Evolutionary conservation across 257 asterid species (phyloP), one percentile per base, ranked within the genome.

Genomic region (Perilla frutescens): DNA sequence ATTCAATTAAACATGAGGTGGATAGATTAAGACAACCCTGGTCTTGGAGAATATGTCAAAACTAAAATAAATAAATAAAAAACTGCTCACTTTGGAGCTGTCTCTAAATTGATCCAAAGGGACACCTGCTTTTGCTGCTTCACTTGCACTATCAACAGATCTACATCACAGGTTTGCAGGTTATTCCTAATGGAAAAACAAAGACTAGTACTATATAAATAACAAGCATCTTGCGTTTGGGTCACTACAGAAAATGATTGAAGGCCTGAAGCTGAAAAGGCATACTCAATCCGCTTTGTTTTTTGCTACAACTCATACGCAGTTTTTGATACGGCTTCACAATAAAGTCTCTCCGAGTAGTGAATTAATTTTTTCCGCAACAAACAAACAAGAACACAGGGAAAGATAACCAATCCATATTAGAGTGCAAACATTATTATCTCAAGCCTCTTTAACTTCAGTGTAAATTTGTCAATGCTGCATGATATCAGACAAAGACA

Each of bases 71-170:
- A 62, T 50, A 62, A 40, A 61, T n/a, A n/a, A 68, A 51, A 53
- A 55, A 15, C 61, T 70, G 76, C 84, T 66, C 70, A 88, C 96
- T 68, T 78, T 84, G 71, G 74, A 83, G 53, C 71, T 56, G 66
- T 81, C 88, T 69, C 68, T 78, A 47, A 68, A 88, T 48, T 76
- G 88, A 79, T 78, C 91, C 91, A 90, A 81, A 64, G 95, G 95
- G 55, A 90, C 84, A 49, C 96, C 96, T 62, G 91, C 95, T 84
- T 86, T 88, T 54, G 95, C 90, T 66, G 96, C 96, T 84, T 86
- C 96, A 81, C 87, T 90, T 56, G 96, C 96, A 80, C 92, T 87
- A 53, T 84, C 82, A 70, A 86, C 87, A 77, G 90, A 86, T 84
- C 95, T 90, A 89, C 89, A 82, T 73, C 78, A 83, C 66, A 77